Evolutionary conservation across 1,139 yeast species (phyloP).

Genomic region (Scheffersomyces cryptocercus): DNA sequence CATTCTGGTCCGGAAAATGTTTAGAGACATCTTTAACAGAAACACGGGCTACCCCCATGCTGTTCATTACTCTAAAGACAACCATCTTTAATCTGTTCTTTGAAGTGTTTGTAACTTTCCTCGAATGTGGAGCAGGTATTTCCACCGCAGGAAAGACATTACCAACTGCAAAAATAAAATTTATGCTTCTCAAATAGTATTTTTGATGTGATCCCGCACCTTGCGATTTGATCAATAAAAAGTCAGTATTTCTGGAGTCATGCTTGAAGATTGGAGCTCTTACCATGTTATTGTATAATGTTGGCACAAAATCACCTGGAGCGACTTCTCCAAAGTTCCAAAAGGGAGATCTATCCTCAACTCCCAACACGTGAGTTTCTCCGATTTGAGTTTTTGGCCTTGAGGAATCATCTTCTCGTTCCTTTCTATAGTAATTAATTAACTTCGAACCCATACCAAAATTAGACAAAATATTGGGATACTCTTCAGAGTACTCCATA

Average conservation of each 20-base stretch:
- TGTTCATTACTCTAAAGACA: conserved; percentile 84
- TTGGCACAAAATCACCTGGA: conserved; percentile 91
- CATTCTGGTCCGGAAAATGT: conserved; percentile 96
- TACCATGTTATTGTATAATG: conserved; percentile 85
- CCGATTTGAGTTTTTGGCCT: conserved; percentile 91
- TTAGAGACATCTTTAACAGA: conserved; percentile 85
- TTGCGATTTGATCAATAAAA: conserved; percentile 74
- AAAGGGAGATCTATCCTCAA: conserved; percentile 93
- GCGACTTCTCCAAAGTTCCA: conserved; percentile 99
- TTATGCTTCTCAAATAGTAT: conserved; percentile 59
- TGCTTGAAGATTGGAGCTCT: conserved; percentile 95
- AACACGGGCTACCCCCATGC: conserved; percentile 71
- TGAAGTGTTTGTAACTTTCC: conserved; percentile 92
- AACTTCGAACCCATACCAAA: conserved; percentile 97
- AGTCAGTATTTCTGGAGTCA: conserved; percentile 76
- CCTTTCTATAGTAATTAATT: conserved; percentile 89
- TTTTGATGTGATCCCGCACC: conserved; percentile 70
- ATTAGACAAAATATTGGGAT: conserved; percentile 78
- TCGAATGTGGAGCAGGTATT: conserved; percentile 96
- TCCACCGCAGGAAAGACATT: conserved; percentile 92
- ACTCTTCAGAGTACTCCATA: conserved; percentile 89
- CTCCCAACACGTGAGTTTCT: conserved; percentile 93
- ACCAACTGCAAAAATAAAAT: conserved; percentile 82
- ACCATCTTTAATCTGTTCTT: conserved; percentile 92
- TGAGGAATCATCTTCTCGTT: conserved; percentile 73